These are phyloP conservation scores for Peronospora farinosa DNA, from an alignment of 352 stramenopile genomes.

Conservation along the genomic window DNA sequence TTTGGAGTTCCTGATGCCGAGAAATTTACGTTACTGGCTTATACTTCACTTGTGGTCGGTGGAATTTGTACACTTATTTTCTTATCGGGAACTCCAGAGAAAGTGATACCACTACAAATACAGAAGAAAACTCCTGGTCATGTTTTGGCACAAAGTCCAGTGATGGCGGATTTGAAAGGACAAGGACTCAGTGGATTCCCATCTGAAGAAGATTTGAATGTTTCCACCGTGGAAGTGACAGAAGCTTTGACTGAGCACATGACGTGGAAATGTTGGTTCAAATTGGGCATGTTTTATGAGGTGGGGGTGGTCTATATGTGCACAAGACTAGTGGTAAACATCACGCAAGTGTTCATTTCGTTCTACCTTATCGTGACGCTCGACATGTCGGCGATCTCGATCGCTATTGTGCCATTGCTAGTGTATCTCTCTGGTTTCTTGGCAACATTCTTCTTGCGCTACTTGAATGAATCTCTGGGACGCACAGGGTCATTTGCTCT, in stretches of 20 bases:
- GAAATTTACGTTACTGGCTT: conserved; percentile 76
- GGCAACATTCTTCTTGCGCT: conserved; percentile 68
- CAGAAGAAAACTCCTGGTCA: conserved; percentile 22
- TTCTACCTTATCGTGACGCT: conserved; percentile 85
- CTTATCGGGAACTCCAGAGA: conserved; percentile 61
- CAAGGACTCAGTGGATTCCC: conserved; percentile 41
- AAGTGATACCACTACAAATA: conserved; percentile 25
- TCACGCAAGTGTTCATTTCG: conserved; percentile 84
- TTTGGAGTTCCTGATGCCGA: conserved; percentile 56
- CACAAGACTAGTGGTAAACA: conserved; percentile 77
- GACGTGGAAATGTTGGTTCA: conserved; percentile 76
- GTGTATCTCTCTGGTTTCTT: conserved; percentile 82
- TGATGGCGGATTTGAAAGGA: conserved; percentile 42
- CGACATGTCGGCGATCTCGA: conserved; percentile 77
- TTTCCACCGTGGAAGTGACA: conserved; percentile 26
- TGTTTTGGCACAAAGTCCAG: conserved; percentile 40
- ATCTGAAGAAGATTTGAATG: conserved; percentile 54
- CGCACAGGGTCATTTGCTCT: conserved; percentile 64
- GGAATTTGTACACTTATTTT: conserved; percentile 60
- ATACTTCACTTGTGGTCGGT: conserved; percentile 61
- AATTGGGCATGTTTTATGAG: conserved; percentile 78
- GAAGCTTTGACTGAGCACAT: conserved; percentile 33
- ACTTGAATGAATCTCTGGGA: conserved; percentile 66
- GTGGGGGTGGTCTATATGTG: conserved; percentile 86
- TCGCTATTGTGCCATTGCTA: conserved; percentile 76